phyloP scores from a whole-genome alignment of 306 rosid genomes.

The Morella rubra region DNA sequence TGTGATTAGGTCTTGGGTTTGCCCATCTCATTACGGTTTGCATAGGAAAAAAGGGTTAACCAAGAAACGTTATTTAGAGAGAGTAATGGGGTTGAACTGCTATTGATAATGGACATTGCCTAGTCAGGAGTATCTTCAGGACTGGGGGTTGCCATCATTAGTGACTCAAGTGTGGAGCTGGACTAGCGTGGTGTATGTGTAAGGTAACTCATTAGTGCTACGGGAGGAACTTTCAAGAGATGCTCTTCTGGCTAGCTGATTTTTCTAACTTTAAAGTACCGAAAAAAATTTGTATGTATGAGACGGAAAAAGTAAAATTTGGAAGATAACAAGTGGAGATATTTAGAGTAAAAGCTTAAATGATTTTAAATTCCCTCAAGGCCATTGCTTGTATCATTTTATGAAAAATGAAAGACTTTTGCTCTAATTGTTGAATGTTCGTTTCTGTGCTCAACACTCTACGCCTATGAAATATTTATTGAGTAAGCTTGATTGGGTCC shows the following conservation, averaged over 20 bases:
- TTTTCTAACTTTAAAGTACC: background rate
- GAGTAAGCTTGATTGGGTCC: background rate
- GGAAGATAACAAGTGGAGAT: background rate
- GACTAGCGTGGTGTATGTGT: background rate
- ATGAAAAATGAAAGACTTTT: no score
- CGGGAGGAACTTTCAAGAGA: background rate
- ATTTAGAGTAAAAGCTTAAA: no score
- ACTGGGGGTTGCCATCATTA: background rate
- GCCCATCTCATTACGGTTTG: background rate
- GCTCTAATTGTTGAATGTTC: no score
- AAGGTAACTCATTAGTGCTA: background rate
- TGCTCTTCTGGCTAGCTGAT: background rate
- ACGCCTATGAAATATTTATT: background rate
- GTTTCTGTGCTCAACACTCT: background rate
- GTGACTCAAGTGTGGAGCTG: background rate
- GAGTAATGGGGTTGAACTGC: background rate
- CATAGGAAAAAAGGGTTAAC: background rate
- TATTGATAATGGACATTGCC: background rate
- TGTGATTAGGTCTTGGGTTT: background rate
- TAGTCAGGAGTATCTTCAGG: background rate
- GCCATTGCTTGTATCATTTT: no score
- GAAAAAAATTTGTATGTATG: background rate
- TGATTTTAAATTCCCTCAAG: no score
- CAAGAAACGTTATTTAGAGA: background rate
- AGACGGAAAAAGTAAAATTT: background rate